These are phyloP conservation scores for Coccomyxa subellipsoidea DNA, from an alignment of 163 green algal species.

Conservation along the genomic window DNA sequence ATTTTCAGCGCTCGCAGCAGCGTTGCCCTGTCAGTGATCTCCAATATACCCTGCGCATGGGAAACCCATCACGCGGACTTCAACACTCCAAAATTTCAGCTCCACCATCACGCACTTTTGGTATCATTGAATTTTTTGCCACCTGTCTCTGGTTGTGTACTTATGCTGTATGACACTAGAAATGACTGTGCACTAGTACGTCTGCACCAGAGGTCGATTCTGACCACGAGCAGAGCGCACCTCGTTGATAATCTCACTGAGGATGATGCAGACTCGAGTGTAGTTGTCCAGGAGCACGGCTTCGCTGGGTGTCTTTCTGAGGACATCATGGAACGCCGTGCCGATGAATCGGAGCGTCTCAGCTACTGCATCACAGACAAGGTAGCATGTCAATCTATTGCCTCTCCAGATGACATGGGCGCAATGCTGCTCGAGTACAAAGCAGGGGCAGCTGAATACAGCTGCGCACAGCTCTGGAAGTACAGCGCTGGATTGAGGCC, in stretches of 20 bases:
- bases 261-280: conserved; percentile 18
- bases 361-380: conserved; percentile 26
- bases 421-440: not conserved
- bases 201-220: too few species aligned
- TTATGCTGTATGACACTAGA: too few species aligned
- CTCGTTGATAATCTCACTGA: conserved; percentile 63
- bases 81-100: too few species aligned
- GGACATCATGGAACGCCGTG: conserved; percentile 35
- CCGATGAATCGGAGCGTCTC: conserved; percentile 33
- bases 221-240: conserved; percentile 16
- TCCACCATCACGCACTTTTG: too few species aligned
- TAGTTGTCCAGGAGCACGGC: conserved; percentile 40
- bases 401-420: too few species aligned
- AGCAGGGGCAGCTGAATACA: not conserved
- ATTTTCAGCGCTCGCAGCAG: conserved; percentile 59
- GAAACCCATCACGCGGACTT: too few species aligned
- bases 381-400: not conserved
- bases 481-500: not conserved
- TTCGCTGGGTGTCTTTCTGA: conserved; percentile 40
- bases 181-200: too few species aligned
- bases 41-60: conserved; percentile 45
- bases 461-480: not conserved
- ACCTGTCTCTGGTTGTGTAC: too few species aligned
- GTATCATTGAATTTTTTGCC: too few species aligned
- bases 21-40: conserved; percentile 42